Conservation (phyloP, 2,329 filamentous ascomycete genomes). For the Fusarium xyrophilum region DNA sequence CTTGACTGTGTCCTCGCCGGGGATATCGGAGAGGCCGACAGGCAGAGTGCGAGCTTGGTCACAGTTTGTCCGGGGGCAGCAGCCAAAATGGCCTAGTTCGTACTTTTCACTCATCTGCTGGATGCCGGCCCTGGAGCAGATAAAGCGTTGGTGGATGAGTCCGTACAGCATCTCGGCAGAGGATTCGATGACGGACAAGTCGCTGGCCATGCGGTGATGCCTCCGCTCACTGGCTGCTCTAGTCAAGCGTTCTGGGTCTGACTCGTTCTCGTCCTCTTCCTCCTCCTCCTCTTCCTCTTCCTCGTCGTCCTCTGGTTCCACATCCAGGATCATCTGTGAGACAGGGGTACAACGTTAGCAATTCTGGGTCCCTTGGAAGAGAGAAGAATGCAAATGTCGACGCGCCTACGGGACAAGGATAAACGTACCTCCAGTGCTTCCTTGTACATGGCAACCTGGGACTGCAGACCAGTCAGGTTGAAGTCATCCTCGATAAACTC, state of each 20-base stretch:
- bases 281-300: conserved; percentile 84
- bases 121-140: conserved; percentile 93
- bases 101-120: conserved; percentile 99
- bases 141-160: conserved; percentile 97
- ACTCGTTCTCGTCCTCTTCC: conserved; percentile 75
- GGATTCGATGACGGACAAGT: conserved; percentile 93
- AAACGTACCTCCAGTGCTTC: conserved; percentile 81
- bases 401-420: conserved; percentile 1
- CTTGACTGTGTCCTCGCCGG: conserved; percentile 97
- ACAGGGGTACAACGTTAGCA: conserved; percentile 9
- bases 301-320: conserved; percentile 95
- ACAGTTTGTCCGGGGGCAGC: conserved; percentile 94
- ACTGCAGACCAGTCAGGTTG: conserved; percentile 94
- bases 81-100: conserved; percentile 93
- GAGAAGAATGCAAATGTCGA: neutral
- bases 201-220: conserved; percentile 85
- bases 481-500: conserved; percentile 99
- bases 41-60: conserved; percentile 88
- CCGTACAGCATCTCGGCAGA: conserved; percentile 98
- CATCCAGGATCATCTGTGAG: conserved; percentile 91
- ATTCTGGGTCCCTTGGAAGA: neutral
- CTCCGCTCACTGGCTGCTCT: conserved; percentile 69
- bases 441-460: conserved; percentile 98
- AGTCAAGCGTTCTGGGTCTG: conserved; percentile 62
- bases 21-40: conserved; percentile 91